Base-by-base conservation (phyloP, 2,329 filamentous ascomycete species). In the Calonectria hawksworthii region DNA sequence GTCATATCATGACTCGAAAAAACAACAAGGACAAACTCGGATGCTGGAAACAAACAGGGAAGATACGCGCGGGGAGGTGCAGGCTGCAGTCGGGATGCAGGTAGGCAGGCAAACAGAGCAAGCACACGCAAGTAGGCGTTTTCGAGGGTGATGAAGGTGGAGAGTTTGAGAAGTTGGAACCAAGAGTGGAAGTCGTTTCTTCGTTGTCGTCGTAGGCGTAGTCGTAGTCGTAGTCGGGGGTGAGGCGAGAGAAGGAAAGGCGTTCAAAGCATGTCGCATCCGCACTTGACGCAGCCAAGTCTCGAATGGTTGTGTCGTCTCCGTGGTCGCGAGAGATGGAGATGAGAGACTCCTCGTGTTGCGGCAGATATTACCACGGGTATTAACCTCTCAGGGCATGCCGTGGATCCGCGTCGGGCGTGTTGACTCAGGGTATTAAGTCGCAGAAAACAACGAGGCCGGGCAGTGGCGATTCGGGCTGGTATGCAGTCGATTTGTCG, bases 1-100 rank as follows among this genome's bases (percentile, higher is more conserved):
- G 72, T 80, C 78, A 78, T 80, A 83, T 79, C 81, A 83, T 83
- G 81, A 81, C 80, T 83, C 73, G 76, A 74, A 70, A 65, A 70
- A 23, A 74, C 21, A 66, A 21, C 16, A 41, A 66, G 72, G 64
- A 54, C 70, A 77, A 68, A 73, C 34, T 74, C 73, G 68, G 68
- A 54, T 70, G 68, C 76, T 80, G 56, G n/a, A 63, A 79, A 63
- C 28, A 70, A 38, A 36, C 52, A 79, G 78, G 78, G 70, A 78
- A 77, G 70, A 72, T 56, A 65, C 61, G 52, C 56, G 56, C 61
- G 26, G 70, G 41, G 56, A 71, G 63, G 64, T 61, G 70, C 59
- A 77, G 79, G 78, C 77, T 77, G 72, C 74, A 75, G 74, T 76
- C 68, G 66, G 50, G 67, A 52, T 50, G 67, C 51, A 65, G 68